phyloP scores from a whole-genome alignment of 2,329 filamentous ascomycete genomes.

The Neofusicoccum cordaticola region DNA sequence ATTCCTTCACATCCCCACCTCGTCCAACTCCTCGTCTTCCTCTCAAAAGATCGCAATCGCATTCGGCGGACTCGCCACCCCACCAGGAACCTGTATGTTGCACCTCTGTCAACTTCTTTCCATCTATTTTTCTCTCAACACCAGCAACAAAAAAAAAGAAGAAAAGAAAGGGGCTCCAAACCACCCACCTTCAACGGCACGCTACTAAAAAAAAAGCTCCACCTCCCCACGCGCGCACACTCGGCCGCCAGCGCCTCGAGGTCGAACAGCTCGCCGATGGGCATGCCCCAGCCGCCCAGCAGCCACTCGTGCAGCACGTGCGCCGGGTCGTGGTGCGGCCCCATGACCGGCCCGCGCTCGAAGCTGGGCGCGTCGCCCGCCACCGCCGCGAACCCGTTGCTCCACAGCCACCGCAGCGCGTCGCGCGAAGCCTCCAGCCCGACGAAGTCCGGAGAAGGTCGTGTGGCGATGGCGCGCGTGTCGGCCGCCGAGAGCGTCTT shows the following conservation, averaged over 20 bases:
- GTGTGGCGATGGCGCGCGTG: slow-evolving; percentile 28
- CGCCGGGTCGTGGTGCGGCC: slow-evolving; percentile 29
- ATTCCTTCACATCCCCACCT: neutral
- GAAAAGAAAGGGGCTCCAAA: neutral
- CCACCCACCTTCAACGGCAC: slow-evolving; percentile 51
- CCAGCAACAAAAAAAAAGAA: neutral
- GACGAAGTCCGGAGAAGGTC: slow-evolving; percentile 31
- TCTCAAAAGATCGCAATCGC: slow-evolving; percentile 36
- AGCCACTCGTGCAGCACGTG: slow-evolving; percentile 41
- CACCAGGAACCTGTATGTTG: slow-evolving; percentile 26
- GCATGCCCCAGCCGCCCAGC: slow-evolving; percentile 51
- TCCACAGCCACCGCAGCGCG: slow-evolving; percentile 47
- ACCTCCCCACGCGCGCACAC: slow-evolving; percentile 52
- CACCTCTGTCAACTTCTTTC: neutral
- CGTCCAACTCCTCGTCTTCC: neutral
- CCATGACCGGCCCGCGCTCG: slow-evolving; percentile 42
- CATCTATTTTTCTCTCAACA: neutral
- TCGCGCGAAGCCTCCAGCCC: slow-evolving; percentile 40
- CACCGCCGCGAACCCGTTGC: slow-evolving; percentile 45
- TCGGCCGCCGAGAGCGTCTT: slow-evolving; percentile 23
- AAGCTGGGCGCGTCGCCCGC: slow-evolving; percentile 45
- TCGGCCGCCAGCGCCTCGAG: slow-evolving; percentile 52
- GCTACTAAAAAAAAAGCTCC: slow-evolving; percentile 61
- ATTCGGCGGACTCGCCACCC: slow-evolving; percentile 37
- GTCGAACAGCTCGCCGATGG: slow-evolving; percentile 42